Evolutionary conservation across 2,329 filamentous ascomycete genomes (phyloP), one percentile per base, ranked within the genome.

Genomic region (Apiospora sp.): DNA sequence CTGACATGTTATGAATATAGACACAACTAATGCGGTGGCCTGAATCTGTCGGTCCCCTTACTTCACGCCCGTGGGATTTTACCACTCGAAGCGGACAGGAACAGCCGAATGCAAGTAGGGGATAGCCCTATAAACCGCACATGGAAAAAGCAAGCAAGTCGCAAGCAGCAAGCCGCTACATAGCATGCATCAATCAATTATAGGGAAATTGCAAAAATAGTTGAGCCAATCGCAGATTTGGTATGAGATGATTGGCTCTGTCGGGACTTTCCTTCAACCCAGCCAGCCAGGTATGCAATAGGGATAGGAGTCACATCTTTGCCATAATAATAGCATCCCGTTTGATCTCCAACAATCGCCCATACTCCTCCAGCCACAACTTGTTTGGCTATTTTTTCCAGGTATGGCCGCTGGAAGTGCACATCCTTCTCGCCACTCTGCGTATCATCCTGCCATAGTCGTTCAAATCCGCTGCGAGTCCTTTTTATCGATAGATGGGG

Each of bases 131-230:
- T 64, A 12, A 27, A 41, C 34, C 41, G 58, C 58, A 41, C 34
- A 37, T 19, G 58, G 19, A 37, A 64, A 64, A 41, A 61, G 54
- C 30, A 61, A 61, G 19, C 54, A 37, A 37, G 7, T 61, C 54
- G 34, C 58, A 64, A 30, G 30, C 58, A 64, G 30, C 58, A 37
- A 64, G 58, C 58, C 58, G 58, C 58, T 22, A 41, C 41, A 6
- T 41, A 34, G n/a, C 58, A n/a, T 64, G 58, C 58, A 41, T 64
- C 41, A 64, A 64, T 64, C 58, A 41, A 64, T 41, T 64, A 22
- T 64, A 64, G 34, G 58, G 58, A 64, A 64, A 64, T 64, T 64
- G 34, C 58, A 64, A 64, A 64, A 64, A 41, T 64, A 41, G 58
- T 19, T 41, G 34, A 64, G 34, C 58, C 58, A 64, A 64, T 64